Evolutionary conservation across 2,329 filamentous ascomycete genomes (phyloP), one percentile per base, ranked within the genome.

Genomic region (Septoria petroselini): DNA sequence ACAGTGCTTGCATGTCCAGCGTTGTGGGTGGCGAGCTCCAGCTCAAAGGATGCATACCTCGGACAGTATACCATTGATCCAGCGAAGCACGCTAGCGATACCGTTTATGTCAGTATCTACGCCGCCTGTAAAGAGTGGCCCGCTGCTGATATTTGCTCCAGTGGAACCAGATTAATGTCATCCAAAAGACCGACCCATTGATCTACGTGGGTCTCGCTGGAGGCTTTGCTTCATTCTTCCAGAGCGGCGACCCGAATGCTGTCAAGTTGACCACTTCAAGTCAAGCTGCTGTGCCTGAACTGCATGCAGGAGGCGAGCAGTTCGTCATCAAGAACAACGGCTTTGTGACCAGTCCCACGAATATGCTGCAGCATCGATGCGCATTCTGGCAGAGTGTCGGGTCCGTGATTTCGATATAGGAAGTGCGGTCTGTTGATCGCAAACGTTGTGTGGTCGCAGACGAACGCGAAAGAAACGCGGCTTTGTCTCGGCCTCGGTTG

Each of bases 61-160:
- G 76, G 77, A 1, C 78, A 84, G 62, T 84, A 84, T 57, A 78
- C 75, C 0, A 82, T 83, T 44, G 60, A 68, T 5, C 81, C 81
- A 0, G 80, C 81, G 0, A 78, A 73, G 51, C 81, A 84, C 62
- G 81, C 74, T 0, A 76, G 72, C 49, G 81, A 84, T 62, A 77
- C 75, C 4, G 71, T 72, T 37, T 83, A 77, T 38, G 57, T 58
- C 23, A 41, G 50, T 39, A n/a, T n/a, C 18, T 11, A 12, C 14
- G 21, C n/a, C 30, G 11, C 2, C 15, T 7, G n/a, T 11, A 4
- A 1, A 15, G 18, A 29, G 62, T 77, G 80, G 61, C 9, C 11
- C 4, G 57, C 71, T 69, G 15, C 5, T 6, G 15, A 29, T 15
- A 14, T 29, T 68, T 9, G 35, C 3, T 5, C 29, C 31, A 58